Evolutionary conservation across 345 rosid species (phyloP).

Genomic region (Rhodamnia rubescens): DNA sequence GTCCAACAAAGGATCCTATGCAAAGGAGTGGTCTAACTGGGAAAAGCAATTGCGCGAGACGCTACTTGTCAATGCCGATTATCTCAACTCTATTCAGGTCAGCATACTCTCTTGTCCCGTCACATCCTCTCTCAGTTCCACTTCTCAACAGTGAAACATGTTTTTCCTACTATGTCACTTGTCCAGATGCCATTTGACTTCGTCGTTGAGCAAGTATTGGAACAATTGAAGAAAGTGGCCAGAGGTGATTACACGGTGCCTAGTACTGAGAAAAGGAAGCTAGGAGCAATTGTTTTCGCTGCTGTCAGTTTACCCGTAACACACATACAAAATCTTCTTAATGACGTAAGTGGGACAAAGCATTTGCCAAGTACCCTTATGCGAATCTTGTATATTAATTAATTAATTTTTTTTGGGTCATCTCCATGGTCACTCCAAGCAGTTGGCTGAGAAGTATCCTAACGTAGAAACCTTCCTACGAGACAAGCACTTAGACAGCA

Average conservation of each 20-base stretch:
- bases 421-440: not conserved
- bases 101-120: not conserved
- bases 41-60: conserved; percentile 57
- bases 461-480: conserved; percentile 35
- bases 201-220: conserved; percentile 58
- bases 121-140: not conserved
- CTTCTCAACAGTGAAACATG: not conserved
- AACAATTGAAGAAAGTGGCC: conserved; percentile 56
- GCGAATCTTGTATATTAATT: not conserved
- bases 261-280: conserved; percentile 49
- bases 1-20: conserved; percentile 63
- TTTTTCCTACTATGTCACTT: not conserved
- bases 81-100: conserved; percentile 74
- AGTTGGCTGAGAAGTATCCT: conserved; percentile 47
- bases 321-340: conserved; percentile 43
- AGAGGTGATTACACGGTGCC: conserved; percentile 62
- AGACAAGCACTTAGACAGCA: conserved; percentile 36
- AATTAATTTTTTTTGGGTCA: not conserved
- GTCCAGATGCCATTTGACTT: conserved; percentile 71
- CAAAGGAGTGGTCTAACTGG: conserved; percentile 77
- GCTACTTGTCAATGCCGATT: conserved; percentile 37
- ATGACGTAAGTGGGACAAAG: conserved; percentile 28
- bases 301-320: conserved; percentile 58
- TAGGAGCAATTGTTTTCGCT: conserved; percentile 64
- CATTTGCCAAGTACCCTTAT: not conserved